Evolutionary conservation across 2,329 filamentous ascomycete genomes (phyloP).

Genomic region (Talaromyces funiculosus): DNA sequence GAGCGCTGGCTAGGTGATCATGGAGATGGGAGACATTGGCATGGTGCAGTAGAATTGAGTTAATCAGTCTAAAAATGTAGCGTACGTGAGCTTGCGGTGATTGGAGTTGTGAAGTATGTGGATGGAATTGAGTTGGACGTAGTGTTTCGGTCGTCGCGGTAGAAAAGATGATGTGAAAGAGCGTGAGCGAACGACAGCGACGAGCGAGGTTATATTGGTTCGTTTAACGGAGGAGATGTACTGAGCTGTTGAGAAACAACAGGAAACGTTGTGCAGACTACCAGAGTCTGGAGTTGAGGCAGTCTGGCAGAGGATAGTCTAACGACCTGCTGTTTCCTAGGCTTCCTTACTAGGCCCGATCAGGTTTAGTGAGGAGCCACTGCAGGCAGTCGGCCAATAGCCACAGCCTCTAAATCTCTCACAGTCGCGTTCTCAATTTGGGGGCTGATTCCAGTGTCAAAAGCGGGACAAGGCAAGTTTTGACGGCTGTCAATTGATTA

Average conservation of each 20-base stretch:
- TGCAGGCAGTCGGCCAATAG: background rate
- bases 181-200: background rate
- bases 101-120: background rate
- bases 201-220: background rate
- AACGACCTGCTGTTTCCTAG: background rate
- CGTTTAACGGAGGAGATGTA: background rate
- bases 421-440: background rate
- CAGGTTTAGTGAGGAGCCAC: background rate
- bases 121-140: background rate
- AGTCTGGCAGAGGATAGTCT: background rate
- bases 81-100: background rate
- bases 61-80: background rate
- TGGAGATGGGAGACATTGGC: constrained; percentile 9
- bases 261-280: background rate
- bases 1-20: constrained; percentile 4
- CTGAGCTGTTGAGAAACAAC: background rate
- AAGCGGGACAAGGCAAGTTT: background rate
- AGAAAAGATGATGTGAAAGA: background rate
- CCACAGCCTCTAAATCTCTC: background rate
- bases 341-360: background rate
- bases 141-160: background rate
- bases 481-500: background rate
- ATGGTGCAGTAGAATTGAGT: background rate
- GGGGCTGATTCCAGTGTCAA: background rate
- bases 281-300: background rate